Evolutionary conservation across 148 eudicot species (phyloP).

Genomic region (Hydrangea macrophylla): DNA sequence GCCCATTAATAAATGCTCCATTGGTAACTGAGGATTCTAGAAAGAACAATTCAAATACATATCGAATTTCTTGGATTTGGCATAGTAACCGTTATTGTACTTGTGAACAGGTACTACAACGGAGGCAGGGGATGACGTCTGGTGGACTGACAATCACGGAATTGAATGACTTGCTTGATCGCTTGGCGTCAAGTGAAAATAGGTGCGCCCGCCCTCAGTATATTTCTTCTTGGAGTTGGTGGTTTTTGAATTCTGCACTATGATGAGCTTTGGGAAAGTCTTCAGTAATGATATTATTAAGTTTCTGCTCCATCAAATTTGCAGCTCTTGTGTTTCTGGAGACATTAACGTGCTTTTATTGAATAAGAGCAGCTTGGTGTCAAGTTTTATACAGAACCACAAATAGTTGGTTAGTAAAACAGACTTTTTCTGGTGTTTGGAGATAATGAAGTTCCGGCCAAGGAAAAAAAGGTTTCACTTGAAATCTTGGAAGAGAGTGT

Average conservation of each 20-base stretch:
- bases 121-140: constrained; percentile 72
- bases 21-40: no score
- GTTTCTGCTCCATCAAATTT: background rate
- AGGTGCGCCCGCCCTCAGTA: constrained; percentile 19
- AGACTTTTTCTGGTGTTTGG: no score
- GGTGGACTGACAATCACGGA: constrained; percentile 62
- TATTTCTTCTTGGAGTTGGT: background rate
- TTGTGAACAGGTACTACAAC: constrained; percentile 52
- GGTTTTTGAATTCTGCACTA: background rate
- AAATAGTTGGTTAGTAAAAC: no score
- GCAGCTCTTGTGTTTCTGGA: background rate
- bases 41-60: background rate
- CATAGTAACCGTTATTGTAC: background rate
- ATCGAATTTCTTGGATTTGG: background rate
- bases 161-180: constrained; percentile 72
- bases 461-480: no score
- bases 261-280: background rate
- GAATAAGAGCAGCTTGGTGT: background rate
- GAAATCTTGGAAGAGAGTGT: background rate
- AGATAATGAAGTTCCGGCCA: no score
- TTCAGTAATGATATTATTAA: background rate
- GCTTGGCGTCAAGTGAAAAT: constrained; percentile 63
- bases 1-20: background rate
- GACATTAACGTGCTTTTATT: background rate
- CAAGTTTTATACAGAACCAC: no score